A percentile compares a stretch with the other conserved stretches of the same genome.
These are phyloP conservation scores for Brassica balearica DNA, from an alignment of 441 rosid species.

Conservation along the genomic window DNA sequence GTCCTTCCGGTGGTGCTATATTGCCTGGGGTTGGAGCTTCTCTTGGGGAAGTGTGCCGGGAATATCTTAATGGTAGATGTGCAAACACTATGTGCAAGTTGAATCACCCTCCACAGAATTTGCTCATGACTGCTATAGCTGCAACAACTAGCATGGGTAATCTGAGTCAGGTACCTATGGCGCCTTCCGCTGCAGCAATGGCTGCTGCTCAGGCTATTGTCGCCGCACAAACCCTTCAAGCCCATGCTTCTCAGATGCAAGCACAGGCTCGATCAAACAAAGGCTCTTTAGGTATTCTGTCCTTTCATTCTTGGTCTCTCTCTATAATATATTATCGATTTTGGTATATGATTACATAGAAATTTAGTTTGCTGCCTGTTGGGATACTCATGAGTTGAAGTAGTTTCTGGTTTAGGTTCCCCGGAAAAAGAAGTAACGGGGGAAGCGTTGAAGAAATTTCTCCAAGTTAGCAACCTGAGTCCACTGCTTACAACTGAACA, in stretches of 20 bases:
- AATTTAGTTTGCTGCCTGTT: slow-evolving; percentile 8
- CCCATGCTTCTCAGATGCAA: slow-evolving; percentile 98
- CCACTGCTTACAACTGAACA: slow-evolving; percentile 92
- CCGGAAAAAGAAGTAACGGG: slow-evolving; percentile 64
- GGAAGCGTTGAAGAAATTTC: slow-evolving; percentile 77
- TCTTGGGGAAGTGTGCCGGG: slow-evolving; percentile 97
- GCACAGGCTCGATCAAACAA: slow-evolving; percentile 81
- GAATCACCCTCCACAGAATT: slow-evolving; percentile 92
- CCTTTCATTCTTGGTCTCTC: background rate
- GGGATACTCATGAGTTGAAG: slow-evolving; percentile 23
- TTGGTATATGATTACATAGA: background rate
- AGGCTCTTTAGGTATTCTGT: slow-evolving; percentile 68
- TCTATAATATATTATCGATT: background rate
- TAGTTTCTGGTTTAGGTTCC: slow-evolving; percentile 56
- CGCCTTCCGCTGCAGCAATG: slow-evolving; percentile 99
- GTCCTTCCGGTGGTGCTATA: slow-evolving; percentile 95
- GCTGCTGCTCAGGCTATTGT: slow-evolving; percentile 99
- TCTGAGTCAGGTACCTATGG: slow-evolving; percentile 95
- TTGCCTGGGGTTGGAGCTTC: slow-evolving; percentile 97
- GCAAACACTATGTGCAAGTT: slow-evolving; percentile 83
- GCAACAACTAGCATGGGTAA: slow-evolving; percentile 90
- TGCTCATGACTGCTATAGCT: slow-evolving; percentile 92
- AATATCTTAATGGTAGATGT: slow-evolving; percentile 89
- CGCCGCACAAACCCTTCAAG: slow-evolving; percentile 99
- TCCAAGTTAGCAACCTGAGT: slow-evolving; percentile 99